phyloP scores from a whole-genome alignment of 2,329 filamentous ascomycete genomes.

The Delphinella strobiligena region DNA sequence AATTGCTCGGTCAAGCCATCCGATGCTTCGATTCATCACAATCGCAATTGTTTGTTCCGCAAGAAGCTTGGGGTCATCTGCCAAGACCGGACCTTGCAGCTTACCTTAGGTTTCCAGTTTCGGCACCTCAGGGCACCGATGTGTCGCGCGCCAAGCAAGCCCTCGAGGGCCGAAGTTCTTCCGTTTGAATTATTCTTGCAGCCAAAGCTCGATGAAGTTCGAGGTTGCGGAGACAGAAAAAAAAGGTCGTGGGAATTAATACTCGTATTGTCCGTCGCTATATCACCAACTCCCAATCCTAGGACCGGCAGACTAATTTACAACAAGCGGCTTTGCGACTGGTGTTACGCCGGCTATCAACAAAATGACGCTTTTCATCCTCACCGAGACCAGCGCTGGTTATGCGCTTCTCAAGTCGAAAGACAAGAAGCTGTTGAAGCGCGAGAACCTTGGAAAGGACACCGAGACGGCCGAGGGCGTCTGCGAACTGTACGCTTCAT shows the following conservation, averaged over 20 bases:
- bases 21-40: too few species aligned
- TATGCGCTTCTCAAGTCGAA: constrained; percentile 97
- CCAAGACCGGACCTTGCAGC: background rate
- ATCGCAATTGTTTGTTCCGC: background rate
- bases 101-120: background rate
- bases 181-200: background rate
- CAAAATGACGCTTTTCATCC: constrained; percentile 55
- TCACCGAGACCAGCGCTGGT: constrained; percentile 88
- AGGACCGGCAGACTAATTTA: background rate
- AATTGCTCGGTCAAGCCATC: background rate
- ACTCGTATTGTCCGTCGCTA: constrained; percentile 1
- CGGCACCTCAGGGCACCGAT: too few species aligned
- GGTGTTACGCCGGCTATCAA: background rate
- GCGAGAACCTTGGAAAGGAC: constrained; percentile 65
- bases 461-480: constrained; percentile 72
- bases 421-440: constrained; percentile 95
- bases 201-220: background rate
- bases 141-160: too few species aligned
- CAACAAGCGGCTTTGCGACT: background rate
- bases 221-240: background rate
- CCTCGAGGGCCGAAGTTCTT: too few species aligned
- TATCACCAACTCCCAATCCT: background rate
- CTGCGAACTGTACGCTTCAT: constrained; percentile 50
- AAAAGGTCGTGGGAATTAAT: constrained; percentile 5
- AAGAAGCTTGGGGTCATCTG: background rate